Evolutionary conservation across 768 basidiomycete genomes (phyloP), one percentile per base, ranked within the genome.

Genomic region (Tylopilus vinaceipallidus): DNA sequence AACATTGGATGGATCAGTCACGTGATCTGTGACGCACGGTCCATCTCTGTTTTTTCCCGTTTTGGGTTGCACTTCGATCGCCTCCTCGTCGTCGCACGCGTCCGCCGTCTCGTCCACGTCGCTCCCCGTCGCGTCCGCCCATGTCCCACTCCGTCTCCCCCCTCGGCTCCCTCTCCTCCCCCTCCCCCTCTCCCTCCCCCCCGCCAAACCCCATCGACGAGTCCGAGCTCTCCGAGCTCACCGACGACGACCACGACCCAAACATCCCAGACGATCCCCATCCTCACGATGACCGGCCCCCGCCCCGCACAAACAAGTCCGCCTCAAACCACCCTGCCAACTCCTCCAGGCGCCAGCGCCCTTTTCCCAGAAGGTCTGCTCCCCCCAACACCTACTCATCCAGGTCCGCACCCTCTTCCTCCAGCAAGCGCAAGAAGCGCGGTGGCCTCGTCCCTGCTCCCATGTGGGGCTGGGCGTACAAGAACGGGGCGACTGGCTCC

Each of bases 391-490:
- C 46, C 9, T 52, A 49, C 42, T 1, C 49, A 7, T 34, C 42
- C 32, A 53, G 46, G 35, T 20, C 57, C 6, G 42, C 41, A n/a
- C 20, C 42, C 2, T 36, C 65, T 14, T 45, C 56, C 8, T 54
- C 49, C 4, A 63, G 54, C 43, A 71, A 70, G 13, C 68, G 75
- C 54, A 77, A 72, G 65, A 80, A 81, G 60, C 77, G 83, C 44
- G 79, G 83, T 58, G 84, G 83, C 47, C 75, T 89, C 52, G 83
- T 88, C 1, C 87, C 89, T 24, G 83, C 83, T 30, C 81, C 81
- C 46, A 91, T 91, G 87, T 91, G 89, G 90, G 88, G 79, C 22
- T 92, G 90, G 89, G 88, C 83, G 13, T 76, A 77, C 57, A 82
- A 81, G 64, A 74, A 69, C 42, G 66, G 54, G 52, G 42, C 69